phyloP scores from a whole-genome alignment of 208 protist genomes.

The Histomonas meleagridis region DNA sequence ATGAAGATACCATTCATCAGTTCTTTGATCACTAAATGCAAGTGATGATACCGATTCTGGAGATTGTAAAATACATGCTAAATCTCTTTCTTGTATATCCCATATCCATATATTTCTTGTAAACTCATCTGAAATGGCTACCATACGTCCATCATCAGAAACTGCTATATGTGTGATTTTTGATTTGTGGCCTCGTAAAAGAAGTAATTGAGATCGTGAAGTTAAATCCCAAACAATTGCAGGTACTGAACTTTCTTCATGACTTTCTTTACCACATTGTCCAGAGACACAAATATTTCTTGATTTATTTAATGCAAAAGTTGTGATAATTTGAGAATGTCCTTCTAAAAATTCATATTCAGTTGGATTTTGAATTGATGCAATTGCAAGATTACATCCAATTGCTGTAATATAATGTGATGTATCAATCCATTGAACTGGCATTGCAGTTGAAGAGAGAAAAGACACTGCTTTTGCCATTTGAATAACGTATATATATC shows the following conservation, averaged over 20 bases:
- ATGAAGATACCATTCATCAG: background rate
- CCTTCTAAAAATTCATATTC: slow-evolving; percentile 30
- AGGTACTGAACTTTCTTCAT: background rate
- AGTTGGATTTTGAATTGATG: background rate
- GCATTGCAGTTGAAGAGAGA: background rate
- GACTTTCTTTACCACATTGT: background rate
- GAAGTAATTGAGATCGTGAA: background rate
- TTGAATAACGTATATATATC: too few relatives aligned
- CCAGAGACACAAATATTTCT: background rate
- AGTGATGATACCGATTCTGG: background rate
- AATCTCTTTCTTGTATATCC: slow-evolving; percentile 18
- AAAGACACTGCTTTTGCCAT: too few relatives aligned
- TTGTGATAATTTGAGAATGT: background rate
- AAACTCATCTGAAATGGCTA: background rate
- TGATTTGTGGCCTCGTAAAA: background rate
- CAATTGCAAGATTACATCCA: background rate
- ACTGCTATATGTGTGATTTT: background rate
- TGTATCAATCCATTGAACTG: background rate
- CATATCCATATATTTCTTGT: slow-evolving; percentile 29
- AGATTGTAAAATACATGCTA: background rate
- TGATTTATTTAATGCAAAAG: background rate
- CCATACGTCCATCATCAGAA: background rate
- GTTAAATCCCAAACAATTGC: slow-evolving; percentile 17
- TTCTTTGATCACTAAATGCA: background rate
- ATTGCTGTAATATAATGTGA: background rate